These are phyloP conservation scores for Camellia japonica DNA, from an alignment of 148 eudicot species.

Conservation along the genomic window DNA sequence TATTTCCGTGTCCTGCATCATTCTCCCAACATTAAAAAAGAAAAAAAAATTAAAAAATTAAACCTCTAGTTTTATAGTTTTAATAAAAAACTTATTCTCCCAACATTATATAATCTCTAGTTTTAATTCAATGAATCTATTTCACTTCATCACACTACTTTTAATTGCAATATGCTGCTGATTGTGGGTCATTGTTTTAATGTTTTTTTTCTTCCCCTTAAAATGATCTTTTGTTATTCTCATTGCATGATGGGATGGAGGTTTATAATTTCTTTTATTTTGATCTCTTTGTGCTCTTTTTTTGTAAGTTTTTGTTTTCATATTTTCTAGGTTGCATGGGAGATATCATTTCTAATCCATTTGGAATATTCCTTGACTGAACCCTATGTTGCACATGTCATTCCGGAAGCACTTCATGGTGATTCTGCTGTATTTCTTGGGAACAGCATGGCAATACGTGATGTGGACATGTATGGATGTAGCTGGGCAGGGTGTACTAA, in stretches of 20 bases:
- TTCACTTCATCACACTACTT: no score
- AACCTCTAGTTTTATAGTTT: no score
- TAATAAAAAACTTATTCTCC: no score
- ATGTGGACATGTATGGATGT: constrained; percentile 80
- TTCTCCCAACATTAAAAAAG: no score
- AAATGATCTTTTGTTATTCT: not conserved
- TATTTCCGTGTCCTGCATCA: no score
- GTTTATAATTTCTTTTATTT: not conserved
- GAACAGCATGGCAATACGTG: constrained; percentile 96
- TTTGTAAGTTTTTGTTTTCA: not conserved
- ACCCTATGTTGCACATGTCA: constrained; percentile 22
- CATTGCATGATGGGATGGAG: not conserved
- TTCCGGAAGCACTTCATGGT: constrained; percentile 51
- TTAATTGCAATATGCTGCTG: no score
- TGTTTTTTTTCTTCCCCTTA: no score
- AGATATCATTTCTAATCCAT: constrained; percentile 12
- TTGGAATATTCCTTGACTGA: constrained; percentile 10
- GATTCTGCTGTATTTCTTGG: constrained; percentile 83
- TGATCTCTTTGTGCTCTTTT: not conserved
- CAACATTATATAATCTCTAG: no score
- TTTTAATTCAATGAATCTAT: no score
- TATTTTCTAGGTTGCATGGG: constrained; percentile 15
- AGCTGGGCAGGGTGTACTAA: constrained; percentile 32
- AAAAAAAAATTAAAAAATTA: no score
- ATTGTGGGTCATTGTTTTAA: no score